phyloP scores from a whole-genome alignment of 2,329 filamentous ascomycete genomes.

The Alternaria sp. region DNA sequence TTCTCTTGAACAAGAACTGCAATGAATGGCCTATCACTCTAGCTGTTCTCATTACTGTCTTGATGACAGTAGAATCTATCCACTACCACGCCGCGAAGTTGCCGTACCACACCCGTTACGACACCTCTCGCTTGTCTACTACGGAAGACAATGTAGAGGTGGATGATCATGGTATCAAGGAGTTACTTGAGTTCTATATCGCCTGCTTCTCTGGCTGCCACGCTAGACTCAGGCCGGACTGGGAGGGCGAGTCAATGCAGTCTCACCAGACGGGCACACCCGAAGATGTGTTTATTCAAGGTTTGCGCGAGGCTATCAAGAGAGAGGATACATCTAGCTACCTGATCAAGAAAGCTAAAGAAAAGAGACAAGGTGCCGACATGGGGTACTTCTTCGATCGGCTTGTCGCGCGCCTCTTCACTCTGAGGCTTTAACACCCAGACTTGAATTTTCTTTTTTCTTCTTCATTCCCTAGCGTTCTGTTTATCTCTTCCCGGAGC shows the following conservation, averaged over 20 bases:
- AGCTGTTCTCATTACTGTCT: constrained; percentile 39
- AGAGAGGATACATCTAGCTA: constrained; percentile 29
- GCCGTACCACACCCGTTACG: constrained; percentile 39
- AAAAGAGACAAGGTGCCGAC: constrained; percentile 29
- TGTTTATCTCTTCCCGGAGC: neutral
- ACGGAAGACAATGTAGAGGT: constrained; percentile 13
- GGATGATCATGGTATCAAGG: constrained; percentile 37
- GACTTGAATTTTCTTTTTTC: neutral
- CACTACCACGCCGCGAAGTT: constrained; percentile 48
- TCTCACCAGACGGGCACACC: constrained; percentile 2
- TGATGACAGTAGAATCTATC: constrained; percentile 49
- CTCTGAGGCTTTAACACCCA: constrained; percentile 16
- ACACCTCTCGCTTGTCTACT: neutral
- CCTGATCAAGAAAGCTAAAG: constrained; percentile 26
- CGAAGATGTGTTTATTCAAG: constrained; percentile 37
- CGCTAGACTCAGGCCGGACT: constrained; percentile 33
- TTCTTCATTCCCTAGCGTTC: neutral
- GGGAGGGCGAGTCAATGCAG: constrained; percentile 32
- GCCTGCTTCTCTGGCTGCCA: constrained; percentile 46
- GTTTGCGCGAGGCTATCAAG: constrained; percentile 32
- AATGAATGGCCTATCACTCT: constrained; percentile 43
- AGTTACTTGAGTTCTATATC: constrained; percentile 41
- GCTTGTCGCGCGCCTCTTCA: constrained; percentile 42
- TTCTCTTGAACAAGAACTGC: constrained; percentile 38
- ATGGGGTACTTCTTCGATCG: constrained; percentile 50